phyloP scores from a whole-genome alignment of 345 rosid species.

The Orychophragmus violaceus region DNA sequence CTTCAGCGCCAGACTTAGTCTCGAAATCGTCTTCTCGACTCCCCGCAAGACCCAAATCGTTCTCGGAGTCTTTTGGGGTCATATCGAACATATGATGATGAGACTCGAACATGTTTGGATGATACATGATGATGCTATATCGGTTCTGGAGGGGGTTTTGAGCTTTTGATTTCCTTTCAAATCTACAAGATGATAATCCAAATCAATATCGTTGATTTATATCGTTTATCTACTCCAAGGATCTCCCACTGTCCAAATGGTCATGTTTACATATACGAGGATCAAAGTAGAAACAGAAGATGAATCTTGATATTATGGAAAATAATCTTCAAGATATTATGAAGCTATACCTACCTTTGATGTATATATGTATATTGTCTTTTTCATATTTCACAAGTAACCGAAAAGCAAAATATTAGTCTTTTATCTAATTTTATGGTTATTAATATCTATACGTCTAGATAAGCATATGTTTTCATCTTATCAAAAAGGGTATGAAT shows the following conservation, averaged over 20 bases:
- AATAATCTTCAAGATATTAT: conserved; percentile 7
- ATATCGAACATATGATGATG: conserved; percentile 63
- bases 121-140: conserved; percentile 45
- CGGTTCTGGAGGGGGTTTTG: neutral
- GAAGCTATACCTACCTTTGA: conserved; percentile 19
- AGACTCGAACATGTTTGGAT: conserved; percentile 64
- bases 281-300: conserved; percentile 22
- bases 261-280: conserved; percentile 14
- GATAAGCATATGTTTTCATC: conserved; percentile 17
- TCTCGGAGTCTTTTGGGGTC: conserved; percentile 48
- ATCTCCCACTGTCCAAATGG: conserved; percentile 22
- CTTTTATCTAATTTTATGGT: conserved; percentile 4
- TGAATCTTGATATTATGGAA: conserved; percentile 23
- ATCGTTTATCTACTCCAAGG: conserved; percentile 10
- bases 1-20: conserved; percentile 70
- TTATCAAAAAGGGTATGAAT: conserved; percentile 18
- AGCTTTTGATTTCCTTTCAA: conserved; percentile 8
- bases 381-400: conserved; percentile 22
- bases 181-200: conserved; percentile 20
- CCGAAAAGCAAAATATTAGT: conserved; percentile 21
- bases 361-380: conserved; percentile 7
- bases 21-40: conserved; percentile 70
- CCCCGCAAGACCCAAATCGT: conserved; percentile 43
- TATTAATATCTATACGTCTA: conserved; percentile 6
- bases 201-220: conserved; percentile 20